Conservation (phyloP, 2,329 filamentous ascomycete genomes). For the Rasamsonia emersonii region DNA sequence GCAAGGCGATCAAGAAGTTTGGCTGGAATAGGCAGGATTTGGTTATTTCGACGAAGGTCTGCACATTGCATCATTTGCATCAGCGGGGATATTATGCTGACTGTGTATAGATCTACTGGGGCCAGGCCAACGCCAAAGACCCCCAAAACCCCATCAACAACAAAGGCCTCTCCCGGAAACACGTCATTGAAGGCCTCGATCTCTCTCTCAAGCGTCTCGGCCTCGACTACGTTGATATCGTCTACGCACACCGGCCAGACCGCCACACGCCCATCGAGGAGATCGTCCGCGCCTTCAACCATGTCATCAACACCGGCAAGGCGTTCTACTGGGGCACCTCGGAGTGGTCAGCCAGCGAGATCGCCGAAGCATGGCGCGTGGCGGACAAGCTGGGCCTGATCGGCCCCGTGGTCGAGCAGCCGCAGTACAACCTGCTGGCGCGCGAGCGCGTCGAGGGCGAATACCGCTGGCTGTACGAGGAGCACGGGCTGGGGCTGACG, state of each 20-base stretch:
- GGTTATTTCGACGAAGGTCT: slow-evolving; percentile 49
- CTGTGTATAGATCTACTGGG: slow-evolving; percentile 52
- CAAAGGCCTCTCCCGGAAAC: slow-evolving; percentile 58
- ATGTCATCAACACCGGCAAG: slow-evolving; percentile 59
- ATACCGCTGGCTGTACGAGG: slow-evolving; percentile 52
- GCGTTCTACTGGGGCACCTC: slow-evolving; percentile 65
- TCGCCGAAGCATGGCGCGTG: slow-evolving; percentile 53
- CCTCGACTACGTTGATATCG: slow-evolving; percentile 60
- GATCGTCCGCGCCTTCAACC: slow-evolving; percentile 61
- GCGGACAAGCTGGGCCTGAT: slow-evolving; percentile 54
- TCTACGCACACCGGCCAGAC: slow-evolving; percentile 62
- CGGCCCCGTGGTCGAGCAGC: slow-evolving; percentile 59
- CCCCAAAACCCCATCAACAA: slow-evolving; percentile 57
- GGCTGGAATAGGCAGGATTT: slow-evolving; percentile 50
- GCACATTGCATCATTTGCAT: background rate
- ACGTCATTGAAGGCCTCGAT: slow-evolving; percentile 59
- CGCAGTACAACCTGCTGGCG: slow-evolving; percentile 56
- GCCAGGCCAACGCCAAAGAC: slow-evolving; percentile 50
- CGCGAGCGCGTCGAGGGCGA: slow-evolving; percentile 57
- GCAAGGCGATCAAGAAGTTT: slow-evolving; percentile 48
- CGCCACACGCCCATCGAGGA: slow-evolving; percentile 62
- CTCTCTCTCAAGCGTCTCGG: slow-evolving; percentile 53
- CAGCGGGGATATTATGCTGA: background rate
- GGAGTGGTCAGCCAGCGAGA: slow-evolving; percentile 59
- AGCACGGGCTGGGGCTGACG: slow-evolving; percentile 54